Evolutionary conservation across 345 rosid genomes (phyloP).

Genomic region (Camelina neglecta): DNA sequence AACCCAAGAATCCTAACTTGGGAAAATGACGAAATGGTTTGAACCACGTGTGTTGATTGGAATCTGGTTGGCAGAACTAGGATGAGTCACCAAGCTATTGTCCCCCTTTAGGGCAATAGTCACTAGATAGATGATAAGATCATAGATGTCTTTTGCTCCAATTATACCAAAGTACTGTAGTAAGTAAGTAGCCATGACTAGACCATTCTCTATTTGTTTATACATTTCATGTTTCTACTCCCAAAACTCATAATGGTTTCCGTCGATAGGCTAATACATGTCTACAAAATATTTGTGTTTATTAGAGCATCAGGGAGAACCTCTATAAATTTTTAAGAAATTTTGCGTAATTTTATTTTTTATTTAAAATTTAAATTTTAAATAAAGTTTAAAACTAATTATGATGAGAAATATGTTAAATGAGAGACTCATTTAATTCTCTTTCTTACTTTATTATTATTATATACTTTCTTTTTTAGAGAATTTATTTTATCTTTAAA

Average conservation of each 20-base stretch:
- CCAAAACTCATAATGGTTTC: not conserved
- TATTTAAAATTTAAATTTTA: too few relatives aligned
- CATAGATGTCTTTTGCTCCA: conserved; percentile 18
- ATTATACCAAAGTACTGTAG: conserved; percentile 25
- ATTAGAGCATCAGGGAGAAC: too few relatives aligned
- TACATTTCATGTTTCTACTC: not conserved
- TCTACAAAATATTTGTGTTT: not conserved
- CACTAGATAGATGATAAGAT: not conserved
- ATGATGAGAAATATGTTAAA: too few relatives aligned
- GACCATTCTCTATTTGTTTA: conserved; percentile 2
- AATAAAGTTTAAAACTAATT: too few relatives aligned
- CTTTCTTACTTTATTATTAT: too few relatives aligned
- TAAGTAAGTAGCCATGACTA: not conserved
- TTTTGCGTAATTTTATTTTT: too few relatives aligned
- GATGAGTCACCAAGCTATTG: conserved; percentile 36
- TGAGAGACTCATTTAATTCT: too few relatives aligned
- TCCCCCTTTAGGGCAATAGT: conserved; percentile 4
- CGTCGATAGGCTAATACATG: not conserved
- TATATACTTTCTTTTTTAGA: too few relatives aligned
- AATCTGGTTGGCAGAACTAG: conserved; percentile 33
- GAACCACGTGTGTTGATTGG: conserved; percentile 23
- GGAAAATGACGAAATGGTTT: conserved; percentile 21
- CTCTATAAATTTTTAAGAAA: too few relatives aligned
- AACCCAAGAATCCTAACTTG: conserved; percentile 37
- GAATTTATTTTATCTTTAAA: too few relatives aligned